phyloP scores from a whole-genome alignment of 1,139 yeast genomes.

The Ogataea hybrid region DNA sequence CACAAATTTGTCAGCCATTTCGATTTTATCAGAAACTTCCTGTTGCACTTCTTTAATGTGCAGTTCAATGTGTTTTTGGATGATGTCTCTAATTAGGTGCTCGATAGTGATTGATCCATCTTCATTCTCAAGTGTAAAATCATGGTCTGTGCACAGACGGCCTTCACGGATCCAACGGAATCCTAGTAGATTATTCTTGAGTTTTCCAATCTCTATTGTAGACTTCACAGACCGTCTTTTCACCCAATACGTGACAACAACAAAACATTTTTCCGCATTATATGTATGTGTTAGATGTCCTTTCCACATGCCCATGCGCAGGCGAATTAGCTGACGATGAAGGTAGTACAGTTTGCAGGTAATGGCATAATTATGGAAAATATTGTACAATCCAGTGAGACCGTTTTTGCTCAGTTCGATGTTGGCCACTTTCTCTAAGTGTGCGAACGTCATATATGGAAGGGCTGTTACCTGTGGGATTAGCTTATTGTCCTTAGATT shows the following conservation, averaged over 20 bases:
- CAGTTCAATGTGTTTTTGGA: slow-evolving; percentile 31
- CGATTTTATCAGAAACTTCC: slow-evolving; percentile 24
- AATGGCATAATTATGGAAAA: slow-evolving; percentile 68
- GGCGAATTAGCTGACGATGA: slow-evolving; percentile 58
- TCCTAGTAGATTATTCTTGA: slow-evolving; percentile 47
- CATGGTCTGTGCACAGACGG: slow-evolving; percentile 33
- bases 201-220: slow-evolving; percentile 65
- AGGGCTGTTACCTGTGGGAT: slow-evolving; percentile 30
- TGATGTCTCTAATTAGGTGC: slow-evolving; percentile 24
- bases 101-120: slow-evolving; percentile 30
- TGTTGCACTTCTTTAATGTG: slow-evolving; percentile 29
- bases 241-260: slow-evolving; percentile 72
- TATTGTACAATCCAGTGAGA: slow-evolving; percentile 59
- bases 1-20: slow-evolving; percentile 32
- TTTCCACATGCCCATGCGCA: slow-evolving; percentile 61
- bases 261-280: slow-evolving; percentile 58
- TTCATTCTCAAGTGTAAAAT: slow-evolving; percentile 23
- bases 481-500: slow-evolving; percentile 36
- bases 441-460: slow-evolving; percentile 38
- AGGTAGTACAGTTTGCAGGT: slow-evolving; percentile 72
- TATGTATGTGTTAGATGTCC: slow-evolving; percentile 66
- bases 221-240: slow-evolving; percentile 47
- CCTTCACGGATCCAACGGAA: slow-evolving; percentile 73
- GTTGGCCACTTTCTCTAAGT: slow-evolving; percentile 58
- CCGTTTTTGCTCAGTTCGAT: slow-evolving; percentile 50